Evolutionary conservation across 1,284 basidiomycete species (phyloP), one percentile per base, ranked within the genome.

Genomic region (Inonotus obliquus): DNA sequence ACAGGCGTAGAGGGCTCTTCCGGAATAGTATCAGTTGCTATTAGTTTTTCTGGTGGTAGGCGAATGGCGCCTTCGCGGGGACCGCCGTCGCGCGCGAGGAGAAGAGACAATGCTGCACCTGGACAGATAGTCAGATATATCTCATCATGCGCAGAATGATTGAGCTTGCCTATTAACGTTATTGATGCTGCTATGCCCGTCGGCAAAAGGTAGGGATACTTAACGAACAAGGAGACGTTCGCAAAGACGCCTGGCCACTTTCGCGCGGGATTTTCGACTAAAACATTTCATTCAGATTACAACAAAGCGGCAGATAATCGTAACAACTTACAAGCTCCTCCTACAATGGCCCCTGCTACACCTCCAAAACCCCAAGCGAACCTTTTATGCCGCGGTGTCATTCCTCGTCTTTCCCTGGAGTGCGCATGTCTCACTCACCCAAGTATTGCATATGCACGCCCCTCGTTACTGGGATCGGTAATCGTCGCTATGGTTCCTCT

Each of bases 291-390:
- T 45, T 57, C 45, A 56, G 58, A 57, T 41, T 56, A 17, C 1
- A 10, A 11, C 27, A 17, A 32, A 19, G 17, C 11, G 4, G 9
- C 49, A 54, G 14, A 48, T 41, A 51, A 9, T 49, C 14, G 54
- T 47, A 47, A 59, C 10, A 37, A 78, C 89, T 71, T 65, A 91
- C 90, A 94, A 56, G 88, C 79, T 68, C 92, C 93, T 65, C 93
- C 92, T 47, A 95, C 81, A 65, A 96, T 91, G 54, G 91, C 90
- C 57, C 91, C 92, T 51, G 90, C 83, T 11, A 95, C 91, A 83
- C 94, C 95, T 65, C 96, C 96, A 70, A 98, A 86, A 65, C 95
- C 96, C 96, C 96, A 98, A 66, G 89, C 94, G 74, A 97, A 97
- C 21, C 69, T 70, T 38, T 29, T 6, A 19, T 29, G 5, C 41